phyloP scores from a whole-genome alignment of 2,329 filamentous ascomycete species.

The Aaosphaeria pasadenensis region DNA sequence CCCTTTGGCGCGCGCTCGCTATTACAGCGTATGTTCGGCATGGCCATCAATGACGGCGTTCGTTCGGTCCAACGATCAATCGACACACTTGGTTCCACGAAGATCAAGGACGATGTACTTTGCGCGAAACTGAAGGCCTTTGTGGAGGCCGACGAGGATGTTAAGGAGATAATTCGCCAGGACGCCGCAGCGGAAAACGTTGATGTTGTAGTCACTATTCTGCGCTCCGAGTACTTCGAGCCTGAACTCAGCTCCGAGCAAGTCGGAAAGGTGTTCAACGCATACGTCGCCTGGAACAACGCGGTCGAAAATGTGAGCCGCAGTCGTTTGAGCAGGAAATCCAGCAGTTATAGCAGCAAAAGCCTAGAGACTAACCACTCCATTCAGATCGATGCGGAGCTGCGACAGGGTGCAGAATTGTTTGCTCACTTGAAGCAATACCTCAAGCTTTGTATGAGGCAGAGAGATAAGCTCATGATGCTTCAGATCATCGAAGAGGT shows the following conservation, averaged over 20 bases:
- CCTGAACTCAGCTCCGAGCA: conserved; percentile 72
- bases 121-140: conserved; percentile 80
- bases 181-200: conserved; percentile 73
- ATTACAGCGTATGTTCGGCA: conserved; percentile 89
- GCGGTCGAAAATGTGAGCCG: conserved; percentile 72
- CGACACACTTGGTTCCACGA: conserved; percentile 64
- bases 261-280: conserved; percentile 83
- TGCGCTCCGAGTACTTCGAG: conserved; percentile 73
- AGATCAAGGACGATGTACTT: conserved; percentile 78
- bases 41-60: conserved; percentile 89
- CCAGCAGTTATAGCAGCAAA: conserved; percentile 29
- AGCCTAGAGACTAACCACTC: conserved; percentile 22
- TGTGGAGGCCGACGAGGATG: conserved; percentile 68
- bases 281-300: conserved; percentile 93
- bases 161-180: conserved; percentile 70
- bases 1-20: conserved; percentile 88
- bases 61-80: conserved; percentile 82
- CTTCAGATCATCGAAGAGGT: conserved; percentile 85
- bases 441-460: conserved; percentile 84
- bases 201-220: conserved; percentile 80
- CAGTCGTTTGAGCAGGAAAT: conserved; percentile 27
- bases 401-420: conserved; percentile 84
- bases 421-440: conserved; percentile 95
- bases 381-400: conserved; percentile 68
- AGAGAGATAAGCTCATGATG: conserved; percentile 98